Base-by-base conservation (phyloP, 2,329 filamentous ascomycete species). In the Penicillium sp. region DNA sequence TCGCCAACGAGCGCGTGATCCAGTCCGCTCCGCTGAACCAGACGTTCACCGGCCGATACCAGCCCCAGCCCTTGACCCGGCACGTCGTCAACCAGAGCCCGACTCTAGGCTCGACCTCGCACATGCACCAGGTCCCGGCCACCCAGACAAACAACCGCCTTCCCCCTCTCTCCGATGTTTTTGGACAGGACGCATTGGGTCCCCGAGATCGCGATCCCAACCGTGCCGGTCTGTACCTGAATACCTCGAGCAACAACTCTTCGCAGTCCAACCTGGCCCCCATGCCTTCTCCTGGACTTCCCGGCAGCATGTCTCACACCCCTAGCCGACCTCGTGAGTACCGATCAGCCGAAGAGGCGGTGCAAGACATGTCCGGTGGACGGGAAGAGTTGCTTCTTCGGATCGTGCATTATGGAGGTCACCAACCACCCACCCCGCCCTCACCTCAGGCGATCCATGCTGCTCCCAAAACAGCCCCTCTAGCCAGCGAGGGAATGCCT, bases 21-120 rank as follows among this genome's bases (percentile, higher is more conserved):
- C 94, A 99, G 74, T 99, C 94, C 4, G 94, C 94, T 7, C 94
- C 94, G 14, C 81, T 99, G 22, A 87, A 95, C 63, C 92, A 96
- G 69, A 95, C 90, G 33, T 99, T 99, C 69, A 96, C 94, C 7
- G 92, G 92, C 54, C 85, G 94, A 54, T 86, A 95, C 68, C 85
- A 91, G 63, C 83, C 87, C 5, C 86, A 87, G 60, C 88, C 89
- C 0, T 75, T 89, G 52, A 89, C 88, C 40, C 83, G 90, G 46
- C 90, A 94, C 69, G 79, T 91, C 48, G 81, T 84, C 63, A 92
- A 92, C 67, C 89, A 92, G 56, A 87, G 89, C 7, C 91, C 90
- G 9, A 90, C 88, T 56, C 80, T 95, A 46, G 87, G 88, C 18
- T 90, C 86, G 66, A 91, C 87, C 1, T 92, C 89, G 20, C 91